These are phyloP conservation scores for Domatiomyces globalis DNA, from an alignment of 2,329 filamentous ascomycete genomes.

Conservation along the genomic window DNA sequence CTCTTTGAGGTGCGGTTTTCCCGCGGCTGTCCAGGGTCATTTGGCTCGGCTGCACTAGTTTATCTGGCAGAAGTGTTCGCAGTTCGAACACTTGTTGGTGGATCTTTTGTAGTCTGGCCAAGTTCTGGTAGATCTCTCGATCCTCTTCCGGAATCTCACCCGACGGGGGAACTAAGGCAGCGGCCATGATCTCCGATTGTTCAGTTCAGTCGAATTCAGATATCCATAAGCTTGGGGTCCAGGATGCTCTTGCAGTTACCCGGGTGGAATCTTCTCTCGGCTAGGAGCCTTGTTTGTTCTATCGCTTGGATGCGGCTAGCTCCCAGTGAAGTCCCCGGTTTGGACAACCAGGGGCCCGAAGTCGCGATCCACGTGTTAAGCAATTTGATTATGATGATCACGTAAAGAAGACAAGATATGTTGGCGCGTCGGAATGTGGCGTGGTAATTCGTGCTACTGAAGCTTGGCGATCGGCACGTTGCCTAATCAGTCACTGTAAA, in stretches of 20 bases:
- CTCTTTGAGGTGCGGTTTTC: conserved; percentile 22
- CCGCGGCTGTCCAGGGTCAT: conserved; percentile 25
- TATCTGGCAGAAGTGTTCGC: conserved; percentile 28
- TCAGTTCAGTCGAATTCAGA: not conserved
- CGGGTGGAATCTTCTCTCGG: not conserved
- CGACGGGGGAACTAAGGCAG: not conserved
- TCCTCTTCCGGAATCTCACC: conserved; percentile 2
- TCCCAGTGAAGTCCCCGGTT: not conserved
- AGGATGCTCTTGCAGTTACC: not conserved
- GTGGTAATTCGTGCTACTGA: not conserved
- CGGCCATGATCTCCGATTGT: not conserved
- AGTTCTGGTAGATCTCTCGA: conserved; percentile 11
- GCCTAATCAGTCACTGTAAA: not conserved
- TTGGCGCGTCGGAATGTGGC: not conserved
- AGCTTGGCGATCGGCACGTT: not conserved
- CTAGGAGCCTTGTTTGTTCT: not conserved
- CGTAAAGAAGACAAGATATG: not conserved
- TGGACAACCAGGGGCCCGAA: not conserved
- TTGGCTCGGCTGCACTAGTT: conserved; percentile 27
- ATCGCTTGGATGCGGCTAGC: not conserved
- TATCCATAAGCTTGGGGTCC: not conserved
- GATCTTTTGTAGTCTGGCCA: conserved; percentile 17
- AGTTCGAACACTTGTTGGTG: conserved; percentile 23
- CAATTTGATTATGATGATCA: not conserved
- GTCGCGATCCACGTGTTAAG: not conserved